Evolutionary conservation across 2,329 filamentous ascomycete species (phyloP).

Genomic region (Botrytis squamosa): DNA sequence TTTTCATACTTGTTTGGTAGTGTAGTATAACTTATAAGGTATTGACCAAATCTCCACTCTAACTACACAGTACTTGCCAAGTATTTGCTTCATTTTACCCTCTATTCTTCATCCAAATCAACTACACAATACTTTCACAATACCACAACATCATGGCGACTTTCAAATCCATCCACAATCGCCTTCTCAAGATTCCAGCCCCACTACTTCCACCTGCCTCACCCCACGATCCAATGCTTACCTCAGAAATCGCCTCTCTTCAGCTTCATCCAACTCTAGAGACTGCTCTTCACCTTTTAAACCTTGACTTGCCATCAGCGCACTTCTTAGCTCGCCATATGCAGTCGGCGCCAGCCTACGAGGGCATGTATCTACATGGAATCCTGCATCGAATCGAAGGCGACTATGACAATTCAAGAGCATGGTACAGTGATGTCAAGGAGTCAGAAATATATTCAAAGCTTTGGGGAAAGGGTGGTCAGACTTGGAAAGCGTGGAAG

Average conservation of each 20-base stretch:
- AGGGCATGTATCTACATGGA: constrained; percentile 52
- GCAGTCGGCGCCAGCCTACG: constrained; percentile 48
- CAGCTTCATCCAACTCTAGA: constrained; percentile 49
- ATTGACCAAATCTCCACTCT: neutral
- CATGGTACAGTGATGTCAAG: constrained; percentile 49
- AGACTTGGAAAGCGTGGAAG: constrained; percentile 19
- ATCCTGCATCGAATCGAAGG: constrained; percentile 52
- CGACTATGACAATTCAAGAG: constrained; percentile 48
- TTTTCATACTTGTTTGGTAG: neutral
- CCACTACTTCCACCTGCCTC: constrained; percentile 35
- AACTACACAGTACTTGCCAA: neutral
- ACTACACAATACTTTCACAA: neutral
- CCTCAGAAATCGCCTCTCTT: constrained; percentile 37
- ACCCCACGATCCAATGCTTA: constrained; percentile 27
- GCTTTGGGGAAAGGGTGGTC: constrained; percentile 37
- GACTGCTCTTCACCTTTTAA: constrained; percentile 51
- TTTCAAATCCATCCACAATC: constrained; percentile 8
- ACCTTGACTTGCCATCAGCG: constrained; percentile 49
- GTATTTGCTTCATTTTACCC: neutral
- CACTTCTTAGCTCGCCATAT: constrained; percentile 54
- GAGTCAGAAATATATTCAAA: constrained; percentile 39
- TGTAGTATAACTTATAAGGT: neutral
- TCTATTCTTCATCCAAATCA: neutral
- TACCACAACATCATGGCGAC: constrained; percentile 3
- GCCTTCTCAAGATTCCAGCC: constrained; percentile 22